Evolutionary conservation across 192 early-diverging fungal genomes (phyloP), one percentile per base, ranked within the genome.

Genomic region (Coemansia sp.): DNA sequence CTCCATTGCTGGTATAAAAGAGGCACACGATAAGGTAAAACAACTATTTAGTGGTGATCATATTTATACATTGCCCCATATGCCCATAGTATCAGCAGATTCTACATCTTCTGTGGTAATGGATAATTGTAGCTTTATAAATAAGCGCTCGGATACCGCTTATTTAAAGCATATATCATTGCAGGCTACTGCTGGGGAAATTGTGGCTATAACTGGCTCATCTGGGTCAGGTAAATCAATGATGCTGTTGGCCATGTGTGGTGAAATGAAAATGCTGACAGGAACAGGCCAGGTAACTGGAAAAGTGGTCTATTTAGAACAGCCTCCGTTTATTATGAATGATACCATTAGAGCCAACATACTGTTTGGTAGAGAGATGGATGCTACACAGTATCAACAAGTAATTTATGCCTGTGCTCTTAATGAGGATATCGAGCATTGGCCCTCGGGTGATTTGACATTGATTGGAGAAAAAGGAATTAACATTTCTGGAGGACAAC

Each of bases 231-330:
- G 85, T 5, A 87, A 87, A 63, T 82, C 85, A 0, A 86, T 84
- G 0, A 56, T 87, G 9, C 24, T 85, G 11, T 82, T 73, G 9
- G 81, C 79, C 15, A 63, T 87, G 11, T 72, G 77, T 39, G 79
- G 81, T 3, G 94, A 98, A 75, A 95, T 93, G 88, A 87, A 89
- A 56, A 84, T 87, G 62, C 39, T 79, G 3, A 63, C 39, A 7
- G 93, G 92, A 9, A 68, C 84, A 2, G 91, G 92, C 3, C 79
- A 63, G 35, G 64, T 95, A 9, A 79, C 87, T 37, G 92, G 92
- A 1, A 64, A 69, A 1, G 69, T 74, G 48, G 68, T 54, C 2
- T 79, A 74, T 48, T 62, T 73, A 2, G 51, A 63, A 27, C 77
- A 79, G 35, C 54, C 65, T 53, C 66, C 79, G 3, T 77, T 58